These are phyloP conservation scores for Linum trigynum DNA, from an alignment of 345 rosid genomes.

Conservation along the genomic window DNA sequence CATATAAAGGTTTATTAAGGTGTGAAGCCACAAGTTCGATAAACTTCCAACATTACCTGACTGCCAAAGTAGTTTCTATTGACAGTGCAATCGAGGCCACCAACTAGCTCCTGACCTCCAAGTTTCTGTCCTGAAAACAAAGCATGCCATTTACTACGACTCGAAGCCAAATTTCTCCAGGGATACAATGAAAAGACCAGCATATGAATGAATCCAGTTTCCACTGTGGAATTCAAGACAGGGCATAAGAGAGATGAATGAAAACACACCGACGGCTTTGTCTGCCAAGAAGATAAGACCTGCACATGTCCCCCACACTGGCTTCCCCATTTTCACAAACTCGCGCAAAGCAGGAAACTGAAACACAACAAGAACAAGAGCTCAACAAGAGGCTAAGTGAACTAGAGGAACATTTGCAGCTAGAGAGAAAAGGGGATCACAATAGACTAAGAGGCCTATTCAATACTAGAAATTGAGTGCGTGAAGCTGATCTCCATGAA, in stretches of 20 bases:
- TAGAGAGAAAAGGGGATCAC: too few relatives aligned
- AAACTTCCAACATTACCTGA: conserved; percentile 51
- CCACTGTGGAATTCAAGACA: background rate
- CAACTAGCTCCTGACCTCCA: conserved; percentile 87
- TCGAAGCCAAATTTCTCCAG: background rate
- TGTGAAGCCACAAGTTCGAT: too few relatives aligned
- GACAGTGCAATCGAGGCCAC: conserved; percentile 83
- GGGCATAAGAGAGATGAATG: background rate
- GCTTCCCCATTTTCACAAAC: conserved; percentile 79
- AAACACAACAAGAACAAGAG: background rate
- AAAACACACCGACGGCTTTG: conserved; percentile 60
- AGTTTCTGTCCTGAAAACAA: conserved; percentile 69
- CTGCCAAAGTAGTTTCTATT: conserved; percentile 90
- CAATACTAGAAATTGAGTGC: too few relatives aligned
- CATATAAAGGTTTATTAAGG: background rate
- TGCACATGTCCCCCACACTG: conserved; percentile 98
- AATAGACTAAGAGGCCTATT: too few relatives aligned
- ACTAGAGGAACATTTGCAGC: too few relatives aligned
- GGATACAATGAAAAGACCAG: background rate
- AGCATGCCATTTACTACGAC: too few relatives aligned
- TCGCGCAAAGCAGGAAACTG: conserved; percentile 92
- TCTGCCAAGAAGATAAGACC: conserved; percentile 93
- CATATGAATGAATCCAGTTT: background rate
- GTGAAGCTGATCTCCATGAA: too few relatives aligned
- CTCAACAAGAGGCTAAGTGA: too few relatives aligned